Conservation (phyloP, 306 rosid species). For the Pterocarpus santalinus region DNA sequence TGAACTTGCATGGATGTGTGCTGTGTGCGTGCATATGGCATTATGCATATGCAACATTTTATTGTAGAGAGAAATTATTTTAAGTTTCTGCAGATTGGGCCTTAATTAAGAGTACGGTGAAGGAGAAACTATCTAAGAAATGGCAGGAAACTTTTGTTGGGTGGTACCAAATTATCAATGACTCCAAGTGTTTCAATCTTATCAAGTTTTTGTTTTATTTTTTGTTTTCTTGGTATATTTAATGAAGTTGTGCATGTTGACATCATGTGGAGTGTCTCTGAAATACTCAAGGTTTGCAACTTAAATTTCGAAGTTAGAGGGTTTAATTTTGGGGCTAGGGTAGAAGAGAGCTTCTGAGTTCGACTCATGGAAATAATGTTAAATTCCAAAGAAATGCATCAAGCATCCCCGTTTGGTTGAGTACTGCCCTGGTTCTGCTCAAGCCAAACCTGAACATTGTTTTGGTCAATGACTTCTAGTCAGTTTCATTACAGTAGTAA, state of each 20-base stretch:
- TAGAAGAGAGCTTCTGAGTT: neutral
- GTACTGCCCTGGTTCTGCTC: neutral
- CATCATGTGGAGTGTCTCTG: neutral
- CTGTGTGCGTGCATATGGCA: neutral
- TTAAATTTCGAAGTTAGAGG: too few relatives aligned
- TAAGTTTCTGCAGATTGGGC: too few relatives aligned
- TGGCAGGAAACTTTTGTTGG: neutral
- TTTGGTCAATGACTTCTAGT: neutral
- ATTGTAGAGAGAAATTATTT: neutral
- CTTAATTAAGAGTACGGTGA: neutral
- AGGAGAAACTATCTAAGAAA: neutral
- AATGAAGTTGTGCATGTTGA: slow-evolving; percentile 25
- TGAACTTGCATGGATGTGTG: neutral
- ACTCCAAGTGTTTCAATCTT: neutral
- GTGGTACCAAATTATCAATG: slow-evolving; percentile 1
- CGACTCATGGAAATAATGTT: neutral
- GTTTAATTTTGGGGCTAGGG: neutral
- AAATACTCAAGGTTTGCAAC: too few relatives aligned
- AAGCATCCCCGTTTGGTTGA: neutral
- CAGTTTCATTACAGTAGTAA: neutral
- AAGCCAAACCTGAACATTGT: slow-evolving; percentile 11
- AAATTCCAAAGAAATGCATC: neutral
- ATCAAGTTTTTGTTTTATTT: neutral
- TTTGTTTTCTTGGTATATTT: neutral
- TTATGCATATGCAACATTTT: neutral